A percentile compares a stretch with the other conserved stretches of the same genome.
Conservation (phyloP, 495 filamentous ascomycete genomes). For the Aspergillus kassunensis region DNA sequence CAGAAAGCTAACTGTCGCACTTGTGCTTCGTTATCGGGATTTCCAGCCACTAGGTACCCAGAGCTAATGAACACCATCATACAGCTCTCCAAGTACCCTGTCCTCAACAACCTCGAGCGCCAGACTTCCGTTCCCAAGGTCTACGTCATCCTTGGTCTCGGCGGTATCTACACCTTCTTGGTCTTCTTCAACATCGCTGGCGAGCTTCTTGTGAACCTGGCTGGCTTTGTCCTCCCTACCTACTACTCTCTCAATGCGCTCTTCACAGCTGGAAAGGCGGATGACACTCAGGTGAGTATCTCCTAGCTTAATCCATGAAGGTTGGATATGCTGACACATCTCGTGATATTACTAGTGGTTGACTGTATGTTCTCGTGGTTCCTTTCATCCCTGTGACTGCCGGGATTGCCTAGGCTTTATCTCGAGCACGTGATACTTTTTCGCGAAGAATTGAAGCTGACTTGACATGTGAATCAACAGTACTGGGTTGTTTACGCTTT, state of each 20-base stretch:
- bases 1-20: neutral
- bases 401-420: constrained; percentile 1
- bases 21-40: constrained; percentile 5
- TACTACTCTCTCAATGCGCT: constrained; percentile 94
- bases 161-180: constrained; percentile 90
- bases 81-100: constrained; percentile 93
- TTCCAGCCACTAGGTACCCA: constrained; percentile 1
- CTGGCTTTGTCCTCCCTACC: constrained; percentile 87
- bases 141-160: constrained; percentile 84
- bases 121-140: constrained; percentile 94
- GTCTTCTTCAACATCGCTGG: constrained; percentile 99
- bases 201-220: constrained; percentile 93
- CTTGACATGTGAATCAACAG: constrained; percentile 41
- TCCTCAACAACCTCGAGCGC: constrained; percentile 94
- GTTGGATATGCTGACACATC: constrained; percentile 11
- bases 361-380: constrained; percentile 53
- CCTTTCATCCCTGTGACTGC: neutral
- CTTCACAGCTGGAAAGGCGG: constrained; percentile 72
- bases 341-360: constrained; percentile 54
- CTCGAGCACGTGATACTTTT: constrained; percentile 14
- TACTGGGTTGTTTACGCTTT: constrained; percentile 98
- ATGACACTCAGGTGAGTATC: constrained; percentile 80
- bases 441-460: constrained; percentile 11
- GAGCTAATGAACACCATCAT: constrained; percentile 18
- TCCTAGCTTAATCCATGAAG: neutral